Percentiles rank a stretch among this genome's conserved stretches.
Conservation (phyloP, 495 filamentous ascomycete genomes). For the Acidiella bohemica region DNA sequence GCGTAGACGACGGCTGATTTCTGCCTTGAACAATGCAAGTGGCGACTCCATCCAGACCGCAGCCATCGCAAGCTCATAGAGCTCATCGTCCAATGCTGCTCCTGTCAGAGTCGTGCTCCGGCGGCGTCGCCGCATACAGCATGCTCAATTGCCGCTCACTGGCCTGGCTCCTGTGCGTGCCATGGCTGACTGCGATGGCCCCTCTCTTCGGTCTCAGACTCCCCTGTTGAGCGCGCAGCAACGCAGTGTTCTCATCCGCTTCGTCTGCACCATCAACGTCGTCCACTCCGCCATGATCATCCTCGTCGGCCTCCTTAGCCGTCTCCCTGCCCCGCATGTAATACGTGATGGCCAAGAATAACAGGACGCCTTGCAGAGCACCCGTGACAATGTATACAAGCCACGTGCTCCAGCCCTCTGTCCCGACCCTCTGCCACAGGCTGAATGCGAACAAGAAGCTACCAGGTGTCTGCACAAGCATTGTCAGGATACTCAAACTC, state of each 20-base stretch:
- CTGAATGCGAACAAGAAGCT: constrained; percentile 79
- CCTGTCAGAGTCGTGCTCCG: constrained; percentile 16
- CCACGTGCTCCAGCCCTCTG: constrained; percentile 89
- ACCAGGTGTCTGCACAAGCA: constrained; percentile 94
- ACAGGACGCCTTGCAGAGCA: constrained; percentile 65
- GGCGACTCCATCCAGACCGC: too few relatives aligned
- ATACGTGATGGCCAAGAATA: constrained; percentile 69
- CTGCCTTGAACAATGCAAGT: too few relatives aligned
- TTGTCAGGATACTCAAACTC: constrained; percentile 90
- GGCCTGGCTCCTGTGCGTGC: constrained; percentile 5
- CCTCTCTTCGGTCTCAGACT: constrained; percentile 1
- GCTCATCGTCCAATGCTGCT: constrained; percentile 8
- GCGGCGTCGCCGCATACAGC: constrained; percentile 19
- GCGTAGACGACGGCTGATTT: too few relatives aligned
- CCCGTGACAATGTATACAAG: constrained; percentile 77
- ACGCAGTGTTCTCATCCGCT: constrained; percentile 8
- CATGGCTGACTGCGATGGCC: constrained; percentile 4
- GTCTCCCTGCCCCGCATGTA: constrained; percentile 34
- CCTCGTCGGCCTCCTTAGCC: background rate
- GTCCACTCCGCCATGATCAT: constrained; percentile 1
- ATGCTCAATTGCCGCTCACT: constrained; percentile 10
- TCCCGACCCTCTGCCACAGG: constrained; percentile 64
- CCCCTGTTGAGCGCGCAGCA: constrained; percentile 3
- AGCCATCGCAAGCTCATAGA: too few relatives aligned
- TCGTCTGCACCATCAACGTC: constrained; percentile 12